Base-by-base conservation (phyloP, 441 rosid genomes). In the Populus hybrid region DNA sequence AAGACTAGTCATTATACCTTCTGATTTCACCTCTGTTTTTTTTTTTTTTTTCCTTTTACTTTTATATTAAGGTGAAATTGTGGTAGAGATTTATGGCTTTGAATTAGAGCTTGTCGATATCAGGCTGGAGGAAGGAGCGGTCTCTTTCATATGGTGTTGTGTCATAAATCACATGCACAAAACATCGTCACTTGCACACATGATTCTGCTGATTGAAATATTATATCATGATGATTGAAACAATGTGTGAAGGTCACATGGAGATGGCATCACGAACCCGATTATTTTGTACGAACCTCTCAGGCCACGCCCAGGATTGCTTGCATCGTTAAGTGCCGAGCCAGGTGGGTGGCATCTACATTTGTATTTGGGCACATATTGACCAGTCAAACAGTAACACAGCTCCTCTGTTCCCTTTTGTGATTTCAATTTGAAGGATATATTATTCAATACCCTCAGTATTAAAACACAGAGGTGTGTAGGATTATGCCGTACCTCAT, bases 161-260 rank as follows among this genome's bases (percentile, higher is more conserved):
- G 72, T 75, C 66, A 23, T 16, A 28, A 50, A 57, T 70, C 79
- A 75, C 81, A 78, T 80, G 73, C 67, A n/a, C 26, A 21, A n/a
- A 68, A 61, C 35, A 26, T 75, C 30, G 28, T 76, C 38, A 72
- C 71, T 16, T 36, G 65, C 36, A 70, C 4, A 74, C 26, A 61
- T 67, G 65, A 18, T 69, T 67, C 9, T 67, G 19, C 53, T 69
- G 16, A 63, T 63, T 71, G 68, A 66, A 72, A 79, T 79, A 69
- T 72, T 75, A 72, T 72, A 57, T 21, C 23, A 23, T 34, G 75
- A 61, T 68, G 69, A 78, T 78, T 79, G 59, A 64, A 67, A 35
- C 57, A 12, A 21, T 10, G 32, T 67, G 16, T 24, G 38, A 68
- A 72, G 57, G 9, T 67, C 79, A 80, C 83, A 76, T 72, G 77